Percentiles rank a stretch among this genome's conserved stretches.
Evolutionary conservation across 208 protist genomes (phyloP).

Genomic region (Wallacemonas sp.): DNA sequence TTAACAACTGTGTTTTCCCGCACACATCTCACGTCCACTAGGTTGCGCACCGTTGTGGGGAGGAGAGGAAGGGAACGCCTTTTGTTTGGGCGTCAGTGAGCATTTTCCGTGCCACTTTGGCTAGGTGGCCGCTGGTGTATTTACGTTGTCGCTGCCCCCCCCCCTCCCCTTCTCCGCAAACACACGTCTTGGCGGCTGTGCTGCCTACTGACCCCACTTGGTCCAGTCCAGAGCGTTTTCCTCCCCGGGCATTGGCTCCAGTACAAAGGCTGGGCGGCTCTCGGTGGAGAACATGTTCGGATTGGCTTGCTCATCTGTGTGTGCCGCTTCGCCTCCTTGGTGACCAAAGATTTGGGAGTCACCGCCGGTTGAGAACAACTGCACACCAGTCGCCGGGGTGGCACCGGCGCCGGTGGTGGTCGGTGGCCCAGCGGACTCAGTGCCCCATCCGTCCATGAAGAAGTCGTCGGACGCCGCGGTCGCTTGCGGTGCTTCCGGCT

Average conservation of each 20-base stretch:
- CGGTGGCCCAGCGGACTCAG: not conserved
- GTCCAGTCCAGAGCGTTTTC: slow-evolving; percentile 3
- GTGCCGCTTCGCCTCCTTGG: no score
- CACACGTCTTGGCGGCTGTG: not conserved
- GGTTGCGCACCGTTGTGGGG: no score
- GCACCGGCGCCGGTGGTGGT: not conserved
- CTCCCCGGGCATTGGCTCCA: slow-evolving; percentile 1
- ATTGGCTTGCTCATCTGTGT: no score
- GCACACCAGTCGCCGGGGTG: not conserved
- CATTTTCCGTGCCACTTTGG: no score
- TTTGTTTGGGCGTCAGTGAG: no score
- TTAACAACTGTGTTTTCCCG: no score
- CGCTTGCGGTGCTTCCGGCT: not conserved
- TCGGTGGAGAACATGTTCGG: not conserved
- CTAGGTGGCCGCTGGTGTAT: no score
- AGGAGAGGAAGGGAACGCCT: no score
- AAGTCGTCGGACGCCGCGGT: not conserved
- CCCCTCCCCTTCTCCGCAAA: no score
- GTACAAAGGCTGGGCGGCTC: slow-evolving; percentile 2
- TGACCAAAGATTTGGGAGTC: not conserved
- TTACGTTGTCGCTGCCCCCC: no score
- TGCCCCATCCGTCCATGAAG: slow-evolving; percentile 6
- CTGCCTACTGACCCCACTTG: slow-evolving; percentile 3
- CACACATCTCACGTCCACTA: no score
- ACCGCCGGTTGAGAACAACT: not conserved